phyloP scores from a whole-genome alignment of 1,139 yeast genomes.

The Zygosaccharomyces pseudobailii region DNA sequence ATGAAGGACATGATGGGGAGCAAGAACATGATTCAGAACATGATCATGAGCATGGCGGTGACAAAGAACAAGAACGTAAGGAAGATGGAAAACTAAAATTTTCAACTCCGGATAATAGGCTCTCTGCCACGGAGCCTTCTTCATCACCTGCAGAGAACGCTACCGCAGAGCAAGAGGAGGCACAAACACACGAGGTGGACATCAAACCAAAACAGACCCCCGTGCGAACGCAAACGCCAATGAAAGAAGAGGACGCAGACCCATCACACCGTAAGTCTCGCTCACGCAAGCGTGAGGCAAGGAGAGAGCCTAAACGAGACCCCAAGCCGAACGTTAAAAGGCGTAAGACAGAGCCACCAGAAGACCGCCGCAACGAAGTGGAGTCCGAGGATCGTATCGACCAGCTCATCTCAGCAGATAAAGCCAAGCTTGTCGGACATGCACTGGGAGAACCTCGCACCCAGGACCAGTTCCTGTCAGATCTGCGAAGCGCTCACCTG shows the following conservation, averaged over 20 bases:
- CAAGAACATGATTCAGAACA: constrained; percentile 6
- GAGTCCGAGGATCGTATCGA: constrained; percentile 9
- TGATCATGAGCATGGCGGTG: constrained; percentile 3
- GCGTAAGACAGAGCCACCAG: constrained; percentile 4
- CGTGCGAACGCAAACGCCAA: background rate
- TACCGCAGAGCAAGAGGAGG: background rate
- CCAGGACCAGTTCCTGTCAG: constrained; percentile 19
- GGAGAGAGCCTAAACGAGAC: constrained; percentile 3
- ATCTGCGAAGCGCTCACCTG: constrained; percentile 21
- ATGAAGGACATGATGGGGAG: background rate
- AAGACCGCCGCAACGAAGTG: background rate
- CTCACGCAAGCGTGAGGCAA: background rate
- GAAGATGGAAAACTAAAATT: too few species aligned
- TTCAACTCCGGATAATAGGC: too few species aligned
- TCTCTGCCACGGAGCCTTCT: background rate
- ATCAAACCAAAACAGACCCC: background rate
- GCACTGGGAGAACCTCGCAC: constrained; percentile 11
- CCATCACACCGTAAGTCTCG: constrained; percentile 2
- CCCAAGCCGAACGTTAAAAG: constrained; percentile 2
- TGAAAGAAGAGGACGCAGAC: background rate
- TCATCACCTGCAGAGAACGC: background rate
- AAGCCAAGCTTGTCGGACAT: constrained; percentile 11
- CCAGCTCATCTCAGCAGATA: constrained; percentile 16
- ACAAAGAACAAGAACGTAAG: background rate
- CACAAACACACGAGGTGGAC: background rate